Evolutionary conservation across 1,139 yeast species (phyloP).

Genomic region (Geotrichum europaeum): DNA sequence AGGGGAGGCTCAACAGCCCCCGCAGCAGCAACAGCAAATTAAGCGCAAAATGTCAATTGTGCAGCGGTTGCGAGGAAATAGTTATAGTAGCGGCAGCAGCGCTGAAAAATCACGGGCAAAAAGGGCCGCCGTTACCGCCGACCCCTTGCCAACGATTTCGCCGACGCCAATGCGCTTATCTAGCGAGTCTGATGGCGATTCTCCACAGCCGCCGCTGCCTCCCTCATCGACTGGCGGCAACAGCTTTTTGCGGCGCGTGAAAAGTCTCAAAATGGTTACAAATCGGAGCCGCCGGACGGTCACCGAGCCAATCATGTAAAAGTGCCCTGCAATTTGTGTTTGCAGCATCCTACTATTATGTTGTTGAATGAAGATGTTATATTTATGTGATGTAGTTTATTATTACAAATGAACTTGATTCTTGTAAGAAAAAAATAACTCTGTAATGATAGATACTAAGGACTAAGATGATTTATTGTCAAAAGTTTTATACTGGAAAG

Average conservation of each 20-base stretch:
- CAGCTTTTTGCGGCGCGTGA: constrained; percentile 72
- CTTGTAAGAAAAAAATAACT: not conserved
- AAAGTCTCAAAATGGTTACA: constrained; percentile 46
- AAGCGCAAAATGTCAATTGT: constrained; percentile 62
- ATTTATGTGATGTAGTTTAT: not conserved
- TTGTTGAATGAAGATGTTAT: not conserved
- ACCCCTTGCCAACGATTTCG: not conserved
- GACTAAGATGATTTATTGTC: no score
- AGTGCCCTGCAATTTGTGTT: not conserved
- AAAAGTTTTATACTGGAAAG: no score
- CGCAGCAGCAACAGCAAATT: constrained; percentile 24
- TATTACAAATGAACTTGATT: not conserved
- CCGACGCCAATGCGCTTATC: not conserved
- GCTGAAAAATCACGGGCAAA: constrained; percentile 11
- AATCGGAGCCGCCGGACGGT: not conserved
- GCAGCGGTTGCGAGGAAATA: constrained; percentile 48
- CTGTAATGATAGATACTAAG: not conserved
- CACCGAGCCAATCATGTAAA: not conserved
- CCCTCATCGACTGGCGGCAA: constrained; percentile 15
- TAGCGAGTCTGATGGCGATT: not conserved
- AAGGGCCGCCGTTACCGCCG: not conserved
- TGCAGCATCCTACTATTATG: not conserved
- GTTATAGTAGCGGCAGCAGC: constrained; percentile 11
- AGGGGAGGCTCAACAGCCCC: constrained; percentile 30
- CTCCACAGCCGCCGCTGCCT: constrained; percentile 4